Conservation (phyloP, 129 eudicot genomes). For the Apium graveolens region DNA sequence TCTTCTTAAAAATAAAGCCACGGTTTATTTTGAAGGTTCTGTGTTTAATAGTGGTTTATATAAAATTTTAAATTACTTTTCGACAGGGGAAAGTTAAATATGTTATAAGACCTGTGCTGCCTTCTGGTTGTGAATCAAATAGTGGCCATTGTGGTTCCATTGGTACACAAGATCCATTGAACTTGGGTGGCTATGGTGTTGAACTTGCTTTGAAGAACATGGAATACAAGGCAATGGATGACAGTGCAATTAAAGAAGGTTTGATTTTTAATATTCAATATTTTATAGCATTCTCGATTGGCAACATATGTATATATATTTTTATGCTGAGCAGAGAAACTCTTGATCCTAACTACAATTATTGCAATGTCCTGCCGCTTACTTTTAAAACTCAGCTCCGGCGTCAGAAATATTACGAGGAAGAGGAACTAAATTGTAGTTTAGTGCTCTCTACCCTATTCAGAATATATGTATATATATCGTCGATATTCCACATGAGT, state of each 20-base stretch:
- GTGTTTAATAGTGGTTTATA: background rate
- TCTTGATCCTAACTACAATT: background rate
- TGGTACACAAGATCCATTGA: conserved; percentile 65
- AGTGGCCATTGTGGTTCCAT: conserved; percentile 64
- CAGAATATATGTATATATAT: background rate
- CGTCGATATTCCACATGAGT: background rate
- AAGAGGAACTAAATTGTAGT: background rate
- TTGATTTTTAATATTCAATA: background rate
- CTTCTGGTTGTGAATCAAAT: conserved; percentile 79
- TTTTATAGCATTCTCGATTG: background rate
- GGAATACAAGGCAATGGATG: conserved; percentile 99
- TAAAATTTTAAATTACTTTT: conserved; percentile 2
- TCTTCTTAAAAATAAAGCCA: background rate
- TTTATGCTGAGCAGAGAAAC: background rate
- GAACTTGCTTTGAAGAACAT: conserved; percentile 98
- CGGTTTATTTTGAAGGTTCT: background rate
- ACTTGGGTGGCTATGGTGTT: conserved; percentile 94
- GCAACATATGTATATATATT: background rate
- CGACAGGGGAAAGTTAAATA: conserved; percentile 77
- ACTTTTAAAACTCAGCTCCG: background rate
- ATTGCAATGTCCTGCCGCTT: background rate
- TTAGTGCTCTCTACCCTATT: background rate
- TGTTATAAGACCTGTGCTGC: conserved; percentile 82
- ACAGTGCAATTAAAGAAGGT: conserved; percentile 83
- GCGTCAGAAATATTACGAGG: background rate